These are phyloP conservation scores for Sherardia arvensis DNA, from an alignment of 257 asterid species.

Conservation along the genomic window DNA sequence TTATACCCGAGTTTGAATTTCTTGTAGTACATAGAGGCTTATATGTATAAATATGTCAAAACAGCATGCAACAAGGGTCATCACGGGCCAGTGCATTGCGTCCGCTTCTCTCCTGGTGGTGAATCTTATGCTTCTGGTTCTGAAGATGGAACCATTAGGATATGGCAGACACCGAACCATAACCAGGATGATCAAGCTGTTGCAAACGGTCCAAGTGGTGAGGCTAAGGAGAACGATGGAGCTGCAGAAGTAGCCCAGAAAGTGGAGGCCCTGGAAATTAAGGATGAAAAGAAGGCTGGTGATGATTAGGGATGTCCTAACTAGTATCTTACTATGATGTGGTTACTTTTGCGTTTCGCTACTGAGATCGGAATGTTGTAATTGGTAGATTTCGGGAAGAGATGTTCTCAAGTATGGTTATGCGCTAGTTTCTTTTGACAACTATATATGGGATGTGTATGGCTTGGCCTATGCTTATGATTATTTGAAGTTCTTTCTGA, in stretches of 20 bases:
- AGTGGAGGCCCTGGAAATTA: conserved; percentile 42
- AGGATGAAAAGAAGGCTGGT: conserved; percentile 22
- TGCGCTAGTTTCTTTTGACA: not conserved
- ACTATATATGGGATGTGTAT: not conserved
- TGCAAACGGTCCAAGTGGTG: conserved; percentile 28
- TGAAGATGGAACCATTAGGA: conserved; percentile 91
- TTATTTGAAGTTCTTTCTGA: too few species aligned
- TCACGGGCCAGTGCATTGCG: conserved; percentile 96
- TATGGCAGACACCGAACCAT: conserved; percentile 63
- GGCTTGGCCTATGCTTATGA: not conserved
- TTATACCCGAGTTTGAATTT: not conserved
- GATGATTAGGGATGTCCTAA: conserved; percentile 18
- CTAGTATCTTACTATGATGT: not conserved
- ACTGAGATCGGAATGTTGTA: conserved; percentile 7
- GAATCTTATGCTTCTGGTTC: conserved; percentile 95
- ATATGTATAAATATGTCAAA: not conserved
- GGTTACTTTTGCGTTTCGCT: not conserved
- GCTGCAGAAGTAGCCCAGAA: conserved; percentile 37
- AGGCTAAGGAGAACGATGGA: conserved; percentile 28
- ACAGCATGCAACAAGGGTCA: conserved; percentile 99
- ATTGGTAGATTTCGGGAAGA: not conserved
- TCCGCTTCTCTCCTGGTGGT: conserved; percentile 93
- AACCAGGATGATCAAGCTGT: conserved; percentile 33
- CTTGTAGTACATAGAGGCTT: not conserved
- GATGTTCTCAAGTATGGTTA: not conserved